phyloP scores from a whole-genome alignment of 345 rosid species.

The Dipteronia dyeriana region DNA sequence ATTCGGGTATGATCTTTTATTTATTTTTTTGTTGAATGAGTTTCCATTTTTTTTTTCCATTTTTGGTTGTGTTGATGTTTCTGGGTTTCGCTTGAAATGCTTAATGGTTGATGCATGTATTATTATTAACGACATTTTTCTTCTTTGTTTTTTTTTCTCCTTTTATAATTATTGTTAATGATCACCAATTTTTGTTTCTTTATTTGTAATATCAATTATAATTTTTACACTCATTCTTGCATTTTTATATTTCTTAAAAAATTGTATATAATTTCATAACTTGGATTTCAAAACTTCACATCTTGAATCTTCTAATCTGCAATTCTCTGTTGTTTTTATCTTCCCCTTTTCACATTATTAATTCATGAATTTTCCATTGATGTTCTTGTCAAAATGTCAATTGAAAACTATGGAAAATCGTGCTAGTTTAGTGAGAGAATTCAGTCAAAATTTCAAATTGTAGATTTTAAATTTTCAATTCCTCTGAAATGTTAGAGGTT shows the following conservation, averaged over 20 bases:
- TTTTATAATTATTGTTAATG: background rate
- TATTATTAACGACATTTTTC: background rate
- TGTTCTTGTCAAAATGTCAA: background rate
- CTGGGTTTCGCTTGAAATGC: background rate
- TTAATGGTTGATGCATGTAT: background rate
- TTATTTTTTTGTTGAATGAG: no score
- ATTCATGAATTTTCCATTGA: background rate
- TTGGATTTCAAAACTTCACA: no score
- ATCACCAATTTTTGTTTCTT: background rate
- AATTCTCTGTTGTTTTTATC: background rate
- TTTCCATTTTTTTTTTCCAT: background rate
- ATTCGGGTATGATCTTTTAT: background rate
- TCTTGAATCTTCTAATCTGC: background rate
- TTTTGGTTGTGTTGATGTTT: background rate
- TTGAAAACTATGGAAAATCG: no score
- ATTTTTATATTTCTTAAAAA: no score
- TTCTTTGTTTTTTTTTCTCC: background rate
- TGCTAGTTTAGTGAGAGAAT: background rate
- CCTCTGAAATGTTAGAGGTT: constrained; percentile 4
- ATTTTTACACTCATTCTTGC: background rate
- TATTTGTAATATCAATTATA: background rate
- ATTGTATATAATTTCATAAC: no score
- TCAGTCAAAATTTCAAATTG: no score
- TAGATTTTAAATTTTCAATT: no score
- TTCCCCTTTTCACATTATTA: background rate